Evolutionary conservation across 2,329 filamentous ascomycete genomes (phyloP).

Genomic region (Pestalotiopsis sp.): DNA sequence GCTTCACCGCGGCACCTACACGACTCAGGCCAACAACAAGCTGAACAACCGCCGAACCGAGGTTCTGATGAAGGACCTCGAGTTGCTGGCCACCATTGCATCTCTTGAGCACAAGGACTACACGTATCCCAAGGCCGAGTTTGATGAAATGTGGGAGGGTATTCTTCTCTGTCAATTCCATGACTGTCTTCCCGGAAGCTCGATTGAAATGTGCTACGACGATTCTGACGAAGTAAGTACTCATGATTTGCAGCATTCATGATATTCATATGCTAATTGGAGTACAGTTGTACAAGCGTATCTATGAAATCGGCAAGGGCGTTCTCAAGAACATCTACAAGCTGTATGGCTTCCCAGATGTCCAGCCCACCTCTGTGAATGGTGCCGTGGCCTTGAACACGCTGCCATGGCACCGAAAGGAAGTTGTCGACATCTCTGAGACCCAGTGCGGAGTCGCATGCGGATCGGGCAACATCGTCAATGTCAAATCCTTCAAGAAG

Average conservation of each 20-base stretch:
- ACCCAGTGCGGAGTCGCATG: slow-evolving; percentile 56
- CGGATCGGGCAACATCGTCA: slow-evolving; percentile 56
- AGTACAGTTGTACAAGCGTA: slow-evolving; percentile 72
- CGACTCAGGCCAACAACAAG: slow-evolving; percentile 97
- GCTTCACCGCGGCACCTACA: slow-evolving; percentile 95
- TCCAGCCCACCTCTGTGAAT: slow-evolving; percentile 40
- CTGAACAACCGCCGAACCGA: slow-evolving; percentile 88
- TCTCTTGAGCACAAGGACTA: slow-evolving; percentile 74
- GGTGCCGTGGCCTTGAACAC: slow-evolving; percentile 76
- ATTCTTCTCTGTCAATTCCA: slow-evolving; percentile 96
- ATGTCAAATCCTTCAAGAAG: slow-evolving; percentile 56
- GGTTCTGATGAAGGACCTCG: slow-evolving; percentile 82
- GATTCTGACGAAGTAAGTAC: slow-evolving; percentile 77
- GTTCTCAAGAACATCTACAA: slow-evolving; percentile 71
- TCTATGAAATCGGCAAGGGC: slow-evolving; percentile 76
- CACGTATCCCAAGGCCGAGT: slow-evolving; percentile 90
- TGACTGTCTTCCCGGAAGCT: slow-evolving; percentile 92
- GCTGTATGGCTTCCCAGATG: slow-evolving; percentile 64
- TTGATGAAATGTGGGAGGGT: slow-evolving; percentile 94
- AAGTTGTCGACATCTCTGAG: slow-evolving; percentile 68
- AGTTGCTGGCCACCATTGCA: slow-evolving; percentile 84
- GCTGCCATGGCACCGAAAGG: slow-evolving; percentile 80
- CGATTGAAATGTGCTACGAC: slow-evolving; percentile 97
- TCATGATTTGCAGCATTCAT: neutral
- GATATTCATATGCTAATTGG: slow-evolving; percentile 4